These are phyloP conservation scores for Kwoniella newhampshirensis DNA, from an alignment of 768 basidiomycete species.

Conservation along the genomic window DNA sequence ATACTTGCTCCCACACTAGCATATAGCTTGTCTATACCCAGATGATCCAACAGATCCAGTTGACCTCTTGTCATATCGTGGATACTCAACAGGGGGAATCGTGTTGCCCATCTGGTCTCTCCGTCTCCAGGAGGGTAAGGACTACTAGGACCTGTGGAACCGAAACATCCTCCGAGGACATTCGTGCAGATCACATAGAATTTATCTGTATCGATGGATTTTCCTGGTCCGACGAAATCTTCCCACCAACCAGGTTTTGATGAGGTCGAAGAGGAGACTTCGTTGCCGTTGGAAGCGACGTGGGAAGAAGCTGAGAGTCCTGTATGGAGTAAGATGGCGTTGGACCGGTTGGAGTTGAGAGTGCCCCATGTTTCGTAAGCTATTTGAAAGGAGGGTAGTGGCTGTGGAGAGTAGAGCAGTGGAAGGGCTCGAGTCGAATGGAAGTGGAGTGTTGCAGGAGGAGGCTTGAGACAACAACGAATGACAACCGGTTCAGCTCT, in stretches of 20 bases:
- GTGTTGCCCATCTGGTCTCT: conserved; percentile 71
- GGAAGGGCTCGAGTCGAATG: conserved; percentile 44
- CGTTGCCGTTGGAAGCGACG: conserved; percentile 51
- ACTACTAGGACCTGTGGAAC: conserved; percentile 90
- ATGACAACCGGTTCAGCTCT: background rate
- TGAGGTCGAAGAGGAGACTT: conserved; percentile 69
- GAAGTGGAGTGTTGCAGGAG: conserved; percentile 47
- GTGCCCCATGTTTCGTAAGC: conserved; percentile 99
- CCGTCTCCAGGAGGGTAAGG: conserved; percentile 61
- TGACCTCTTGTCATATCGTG: conserved; percentile 98
- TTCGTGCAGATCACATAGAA: conserved; percentile 96
- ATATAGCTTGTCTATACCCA: conserved; percentile 80
- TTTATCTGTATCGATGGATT: conserved; percentile 84
- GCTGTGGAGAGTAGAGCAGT: conserved; percentile 51
- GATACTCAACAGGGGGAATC: conserved; percentile 85
- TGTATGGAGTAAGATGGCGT: conserved; percentile 92
- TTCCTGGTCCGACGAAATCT: conserved; percentile 93
- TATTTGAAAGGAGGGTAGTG: conserved; percentile 59
- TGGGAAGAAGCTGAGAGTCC: conserved; percentile 95
- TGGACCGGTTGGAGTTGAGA: conserved; percentile 72
- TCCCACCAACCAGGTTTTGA: conserved; percentile 98
- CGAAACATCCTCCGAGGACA: conserved; percentile 95
- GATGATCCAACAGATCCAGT: conserved; percentile 76
- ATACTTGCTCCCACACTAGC: conserved; percentile 93
- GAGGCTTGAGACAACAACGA: conserved; percentile 33